Base-by-base conservation (phyloP, 179 eudicot genomes). In the Dionaea muscipula region DNA sequence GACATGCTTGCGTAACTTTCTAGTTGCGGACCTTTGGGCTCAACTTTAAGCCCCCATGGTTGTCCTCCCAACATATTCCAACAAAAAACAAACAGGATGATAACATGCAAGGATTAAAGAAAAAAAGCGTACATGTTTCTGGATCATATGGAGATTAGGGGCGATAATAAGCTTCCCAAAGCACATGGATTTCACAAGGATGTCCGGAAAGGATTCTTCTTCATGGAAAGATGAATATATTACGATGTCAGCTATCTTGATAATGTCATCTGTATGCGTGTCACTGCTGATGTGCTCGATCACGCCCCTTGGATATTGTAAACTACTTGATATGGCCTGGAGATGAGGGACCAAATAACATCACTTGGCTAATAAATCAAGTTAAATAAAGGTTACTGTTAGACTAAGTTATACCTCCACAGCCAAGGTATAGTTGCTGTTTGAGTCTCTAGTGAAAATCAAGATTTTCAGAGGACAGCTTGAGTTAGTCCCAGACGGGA, bases 191-290 rank as follows among this genome's bases (percentile, higher is more conserved):
- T 80, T 81, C 25, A 68, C 65, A 68, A 90, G 76, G 61, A 81
- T 70, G 55, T 73, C 77, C 1, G 97, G 97, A 69, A 90, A 90
- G 43, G 76, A 69, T 56, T 55, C 78, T 57, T 86, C 97, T 63
- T 90, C 86, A 41, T 78, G 82, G 66, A 86, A 83, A 20, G 97
- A 83, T 54, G 94, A 93, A 59, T 90, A 86, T 62, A 90, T 69
- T 57, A 90, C 90, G 55, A 90, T 68, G 72, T 76, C 63, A 15
- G 86, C 70, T 31, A 35, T 58, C 63, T 66, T 74, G 59, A 90
- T 77, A 64, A 75, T 47, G 44, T 39, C 63, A 28, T 80, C 80
- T 2, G 55, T 59, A 44, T 71, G 65, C 68, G 69, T 82, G 55
- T 81, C 78, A 53, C 65, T 44, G 62, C 69, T 68, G 65, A 67